A percentile compares a stretch with the other conserved stretches of the same genome.
phyloP scores from a whole-genome alignment of 768 basidiomycete species.

The Ephemerocybe angulata region DNA sequence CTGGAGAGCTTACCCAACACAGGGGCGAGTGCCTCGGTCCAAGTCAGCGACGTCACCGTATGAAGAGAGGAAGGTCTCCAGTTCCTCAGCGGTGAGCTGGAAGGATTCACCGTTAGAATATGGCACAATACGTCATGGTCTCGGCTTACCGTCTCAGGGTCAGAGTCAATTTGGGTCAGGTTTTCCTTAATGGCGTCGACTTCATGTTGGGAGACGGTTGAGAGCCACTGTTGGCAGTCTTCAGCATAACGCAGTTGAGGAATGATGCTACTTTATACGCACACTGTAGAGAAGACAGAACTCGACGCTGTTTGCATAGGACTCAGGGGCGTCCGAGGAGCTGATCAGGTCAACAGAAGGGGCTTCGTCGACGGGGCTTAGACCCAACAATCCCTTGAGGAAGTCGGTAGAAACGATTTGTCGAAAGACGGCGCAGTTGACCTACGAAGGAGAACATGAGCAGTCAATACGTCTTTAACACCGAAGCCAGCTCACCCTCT shows the following conservation, averaged over 20 bases:
- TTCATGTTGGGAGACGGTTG: conserved; percentile 47
- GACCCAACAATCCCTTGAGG: background rate
- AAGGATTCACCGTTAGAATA: background rate
- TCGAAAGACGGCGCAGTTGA: background rate
- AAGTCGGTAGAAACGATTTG: conserved; percentile 1
- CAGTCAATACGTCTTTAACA: background rate
- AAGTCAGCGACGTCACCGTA: background rate
- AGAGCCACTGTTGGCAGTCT: conserved; percentile 45
- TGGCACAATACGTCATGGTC: background rate
- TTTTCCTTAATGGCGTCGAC: conserved; percentile 46
- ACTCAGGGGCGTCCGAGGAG: conserved; percentile 53
- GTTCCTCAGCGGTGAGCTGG: background rate
- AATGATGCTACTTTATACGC: conserved; percentile 1
- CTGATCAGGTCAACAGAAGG: conserved; percentile 32
- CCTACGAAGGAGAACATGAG: background rate
- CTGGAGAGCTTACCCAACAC: background rate
- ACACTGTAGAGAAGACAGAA: conserved; percentile 54
- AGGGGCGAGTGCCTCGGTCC: background rate
- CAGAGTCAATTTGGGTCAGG: conserved; percentile 40
- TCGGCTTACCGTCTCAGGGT: background rate
- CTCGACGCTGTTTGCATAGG: conserved; percentile 58
- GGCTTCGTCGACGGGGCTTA: conserved; percentile 27
- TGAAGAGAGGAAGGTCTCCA: background rate
- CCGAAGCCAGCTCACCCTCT: conserved; percentile 42
- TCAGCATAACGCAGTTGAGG: background rate